A percentile compares a stretch with the other conserved stretches of the same genome.
Evolutionary conservation across 352 stramenopile species (phyloP).

Genomic region (Globisporangium paroecandrum): DNA sequence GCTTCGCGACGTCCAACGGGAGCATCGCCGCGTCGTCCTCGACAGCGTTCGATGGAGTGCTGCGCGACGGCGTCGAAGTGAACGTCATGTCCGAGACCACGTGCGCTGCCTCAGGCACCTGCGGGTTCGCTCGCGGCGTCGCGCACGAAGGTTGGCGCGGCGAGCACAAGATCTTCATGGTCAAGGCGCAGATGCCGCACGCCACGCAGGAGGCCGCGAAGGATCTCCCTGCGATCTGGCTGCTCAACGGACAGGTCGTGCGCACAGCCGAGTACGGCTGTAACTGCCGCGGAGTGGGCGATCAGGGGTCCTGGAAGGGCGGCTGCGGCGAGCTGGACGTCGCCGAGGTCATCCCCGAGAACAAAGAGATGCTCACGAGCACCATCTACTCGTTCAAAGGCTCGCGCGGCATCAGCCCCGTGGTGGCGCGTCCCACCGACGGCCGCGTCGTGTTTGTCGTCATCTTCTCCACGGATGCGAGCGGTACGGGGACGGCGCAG

Average conservation of each 20-base stretch:
- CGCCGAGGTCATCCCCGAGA: constrained; percentile 30
- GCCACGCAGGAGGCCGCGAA: constrained; percentile 8
- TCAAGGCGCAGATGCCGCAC: constrained; percentile 38
- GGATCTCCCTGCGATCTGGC: constrained; percentile 38
- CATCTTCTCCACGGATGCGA: constrained; percentile 25
- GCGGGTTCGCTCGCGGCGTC: constrained; percentile 27
- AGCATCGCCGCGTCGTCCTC: constrained; percentile 11
- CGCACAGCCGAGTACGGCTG: constrained; percentile 46
- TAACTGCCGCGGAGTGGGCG: constrained; percentile 47
- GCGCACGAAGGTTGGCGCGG: constrained; percentile 34
- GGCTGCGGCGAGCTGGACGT: constrained; percentile 52
- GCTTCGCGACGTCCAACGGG: constrained; percentile 36
- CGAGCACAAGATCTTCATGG: constrained; percentile 51
- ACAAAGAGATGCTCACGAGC: constrained; percentile 29
- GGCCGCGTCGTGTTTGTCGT: constrained; percentile 31
- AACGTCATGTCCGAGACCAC: constrained; percentile 39
- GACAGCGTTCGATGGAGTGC: constrained; percentile 23
- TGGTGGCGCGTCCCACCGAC: constrained; percentile 23
- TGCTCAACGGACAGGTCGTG: constrained; percentile 46
- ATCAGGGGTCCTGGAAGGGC: constrained; percentile 38
- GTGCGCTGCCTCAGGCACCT: constrained; percentile 19
- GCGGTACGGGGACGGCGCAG: constrained; percentile 19
- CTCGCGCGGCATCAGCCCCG: constrained; percentile 28
- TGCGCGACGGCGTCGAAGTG: constrained; percentile 36
- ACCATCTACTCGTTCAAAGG: constrained; percentile 52